phyloP scores from a whole-genome alignment of 2,329 filamentous ascomycete species.

The Monosporascus sp. region DNA sequence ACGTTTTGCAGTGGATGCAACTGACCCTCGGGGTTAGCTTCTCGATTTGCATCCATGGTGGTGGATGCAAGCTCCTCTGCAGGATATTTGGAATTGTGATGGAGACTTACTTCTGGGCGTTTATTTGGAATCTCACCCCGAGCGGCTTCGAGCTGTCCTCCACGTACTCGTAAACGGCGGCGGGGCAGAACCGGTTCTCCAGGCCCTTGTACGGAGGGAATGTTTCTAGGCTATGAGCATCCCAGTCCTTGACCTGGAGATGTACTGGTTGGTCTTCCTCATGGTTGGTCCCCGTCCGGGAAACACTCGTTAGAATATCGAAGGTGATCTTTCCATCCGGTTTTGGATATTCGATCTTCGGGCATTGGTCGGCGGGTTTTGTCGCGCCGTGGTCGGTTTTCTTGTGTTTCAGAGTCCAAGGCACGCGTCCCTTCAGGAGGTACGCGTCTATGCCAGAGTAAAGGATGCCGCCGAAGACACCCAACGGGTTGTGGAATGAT shows the following conservation, averaged over 20 bases:
- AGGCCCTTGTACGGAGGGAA: constrained; percentile 87
- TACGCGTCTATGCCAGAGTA: constrained; percentile 94
- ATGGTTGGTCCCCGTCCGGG: constrained; percentile 93
- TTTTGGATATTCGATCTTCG: constrained; percentile 94
- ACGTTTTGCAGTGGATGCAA: constrained; percentile 99
- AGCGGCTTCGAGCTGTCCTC: constrained; percentile 83
- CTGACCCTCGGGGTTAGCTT: constrained; percentile 41
- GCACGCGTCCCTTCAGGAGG: constrained; percentile 74
- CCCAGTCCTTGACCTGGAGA: constrained; percentile 92
- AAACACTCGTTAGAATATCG: constrained; percentile 93
- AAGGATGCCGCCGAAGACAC: constrained; percentile 80
- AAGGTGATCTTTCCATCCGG: constrained; percentile 93
- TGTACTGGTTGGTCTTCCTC: constrained; percentile 98
- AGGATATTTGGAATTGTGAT: not conserved
- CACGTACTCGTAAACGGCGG: constrained; percentile 96
- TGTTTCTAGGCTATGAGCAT: constrained; percentile 75
- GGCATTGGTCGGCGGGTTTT: constrained; percentile 69
- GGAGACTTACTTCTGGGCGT: constrained; percentile 81
- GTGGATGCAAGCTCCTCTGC: not conserved
- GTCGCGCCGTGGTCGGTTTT: constrained; percentile 73
- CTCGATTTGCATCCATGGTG: not conserved
- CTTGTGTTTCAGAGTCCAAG: constrained; percentile 90
- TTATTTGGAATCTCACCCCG: constrained; percentile 95
- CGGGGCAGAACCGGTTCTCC: constrained; percentile 95
- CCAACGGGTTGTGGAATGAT: constrained; percentile 83